These are phyloP conservation scores for Albifimbria verrucaria DNA, from an alignment of 2,329 filamentous ascomycete species.

Conservation along the genomic window DNA sequence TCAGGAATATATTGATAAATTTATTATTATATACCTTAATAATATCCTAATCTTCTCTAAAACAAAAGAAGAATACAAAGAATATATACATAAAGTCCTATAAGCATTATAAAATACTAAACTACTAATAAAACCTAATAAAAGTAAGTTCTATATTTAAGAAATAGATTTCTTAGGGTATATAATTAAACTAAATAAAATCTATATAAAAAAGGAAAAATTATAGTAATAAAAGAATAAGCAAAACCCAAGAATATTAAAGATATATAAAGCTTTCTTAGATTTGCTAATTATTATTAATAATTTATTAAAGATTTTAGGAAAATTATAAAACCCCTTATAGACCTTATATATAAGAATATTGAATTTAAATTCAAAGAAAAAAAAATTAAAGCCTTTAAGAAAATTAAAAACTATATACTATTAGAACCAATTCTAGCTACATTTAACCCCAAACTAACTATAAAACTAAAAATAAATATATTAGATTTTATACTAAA, in stretches of 20 bases:
- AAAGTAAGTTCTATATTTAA: neutral
- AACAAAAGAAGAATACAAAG: neutral
- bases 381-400: neutral
- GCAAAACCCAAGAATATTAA: too few species aligned
- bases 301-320: neutral
- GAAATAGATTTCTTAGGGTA: neutral
- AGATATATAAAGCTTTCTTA: neutral
- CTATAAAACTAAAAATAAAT: neutral
- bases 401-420: neutral
- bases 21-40: slow-evolving; percentile 4
- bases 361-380: neutral
- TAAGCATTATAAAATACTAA: slow-evolving; percentile 1
- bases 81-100: neutral
- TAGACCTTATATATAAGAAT: neutral
- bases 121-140: neutral
- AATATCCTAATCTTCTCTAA: slow-evolving; percentile 3
- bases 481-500: neutral
- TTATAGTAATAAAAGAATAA: neutral
- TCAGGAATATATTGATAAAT: neutral
- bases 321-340: neutral
- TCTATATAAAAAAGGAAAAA: neutral
- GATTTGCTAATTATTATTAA: neutral
- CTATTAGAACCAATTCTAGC: neutral
- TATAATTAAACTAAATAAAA: neutral
- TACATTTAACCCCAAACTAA: neutral